These are phyloP conservation scores for Gossypium lobatum DNA, from an alignment of 441 rosid genomes.

Conservation along the genomic window DNA sequence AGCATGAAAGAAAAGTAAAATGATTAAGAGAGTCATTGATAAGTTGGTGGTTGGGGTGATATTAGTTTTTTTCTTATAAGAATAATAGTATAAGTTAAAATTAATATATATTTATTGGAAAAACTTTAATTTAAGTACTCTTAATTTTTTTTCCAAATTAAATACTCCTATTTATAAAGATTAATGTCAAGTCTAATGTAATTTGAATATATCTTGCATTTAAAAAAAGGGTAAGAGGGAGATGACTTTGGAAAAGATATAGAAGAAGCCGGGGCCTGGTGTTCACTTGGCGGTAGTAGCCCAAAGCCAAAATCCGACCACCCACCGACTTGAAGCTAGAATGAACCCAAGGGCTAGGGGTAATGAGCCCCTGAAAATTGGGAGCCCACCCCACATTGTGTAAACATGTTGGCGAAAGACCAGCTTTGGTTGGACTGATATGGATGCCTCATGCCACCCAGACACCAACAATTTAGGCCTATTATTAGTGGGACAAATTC, in stretches of 20 bases:
- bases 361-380: slow-evolving; percentile 35
- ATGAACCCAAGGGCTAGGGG: slow-evolving; percentile 18
- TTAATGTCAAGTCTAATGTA: no score
- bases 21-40: no score
- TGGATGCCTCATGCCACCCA: slow-evolving; percentile 14
- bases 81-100: no score
- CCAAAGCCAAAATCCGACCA: slow-evolving; percentile 31
- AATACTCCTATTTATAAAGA: no score
- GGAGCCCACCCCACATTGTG: slow-evolving; percentile 43
- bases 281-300: background rate
- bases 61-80: no score
- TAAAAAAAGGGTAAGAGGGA: background rate
- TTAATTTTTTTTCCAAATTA: no score
- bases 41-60: no score
- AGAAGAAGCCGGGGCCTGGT: background rate
- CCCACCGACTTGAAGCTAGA: slow-evolving; percentile 30
- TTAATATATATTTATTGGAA: no score
- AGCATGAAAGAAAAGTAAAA: slow-evolving; percentile 9
- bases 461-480: background rate
- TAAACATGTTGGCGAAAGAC: slow-evolving; percentile 36
- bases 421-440: slow-evolving; percentile 41
- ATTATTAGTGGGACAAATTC: background rate
- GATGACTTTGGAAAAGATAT: slow-evolving; percentile 23
- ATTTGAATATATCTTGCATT: no score
- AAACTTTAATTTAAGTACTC: no score